Base-by-base conservation (phyloP, 495 filamentous ascomycete species). In the Penicillium turbatum region DNA sequence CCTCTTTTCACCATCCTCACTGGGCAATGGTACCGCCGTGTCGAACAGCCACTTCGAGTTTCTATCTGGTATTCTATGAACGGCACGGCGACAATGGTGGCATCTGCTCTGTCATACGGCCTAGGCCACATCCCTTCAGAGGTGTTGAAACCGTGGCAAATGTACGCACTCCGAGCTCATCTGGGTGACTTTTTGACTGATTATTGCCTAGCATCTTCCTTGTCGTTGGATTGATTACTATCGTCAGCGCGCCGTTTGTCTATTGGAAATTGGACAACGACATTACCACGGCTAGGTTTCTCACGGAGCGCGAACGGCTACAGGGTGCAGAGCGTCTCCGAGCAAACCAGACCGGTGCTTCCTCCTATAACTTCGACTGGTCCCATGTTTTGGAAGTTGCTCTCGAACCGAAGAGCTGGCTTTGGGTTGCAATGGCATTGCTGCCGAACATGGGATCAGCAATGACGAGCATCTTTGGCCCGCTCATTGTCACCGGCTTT, bases 1-100 rank as follows among this genome's bases (percentile, higher is more conserved):
- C 67, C 69, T 0, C 57, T 61, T 7, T 69, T 63, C 54, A 63
- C 69, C 24, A 34, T 70, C 29, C 50, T 70, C 12, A 68, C 67
- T 1, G 46, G 56, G 5, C 53, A 46, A 45, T 53, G 53, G 31
- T 63, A 49, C 30, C 53, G 43, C 6, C 42, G 49, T 3, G 36
- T 48, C 0, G 60, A 60, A 32, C 57, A 63, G 15, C 45, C 56
- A 2, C 31, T 54, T 29, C 42, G 60, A 6, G 56, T 43, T 24
- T 42, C 53, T 2, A 41, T 48, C 4, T 63, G 59, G 59, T 53
- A 54, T 11, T 48, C 29, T 6, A 36, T 35, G 30, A 57, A 53
- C 15, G 55, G 55, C 9, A 39, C 47, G 5, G 42, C 49, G 0
- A 37, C 26, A 5, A 44, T 44, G 26, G 41, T 44, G 3, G 41